Base-by-base conservation (phyloP, 108 stramenopile genomes). In the Pseudonitzschia multiseries region DNA sequence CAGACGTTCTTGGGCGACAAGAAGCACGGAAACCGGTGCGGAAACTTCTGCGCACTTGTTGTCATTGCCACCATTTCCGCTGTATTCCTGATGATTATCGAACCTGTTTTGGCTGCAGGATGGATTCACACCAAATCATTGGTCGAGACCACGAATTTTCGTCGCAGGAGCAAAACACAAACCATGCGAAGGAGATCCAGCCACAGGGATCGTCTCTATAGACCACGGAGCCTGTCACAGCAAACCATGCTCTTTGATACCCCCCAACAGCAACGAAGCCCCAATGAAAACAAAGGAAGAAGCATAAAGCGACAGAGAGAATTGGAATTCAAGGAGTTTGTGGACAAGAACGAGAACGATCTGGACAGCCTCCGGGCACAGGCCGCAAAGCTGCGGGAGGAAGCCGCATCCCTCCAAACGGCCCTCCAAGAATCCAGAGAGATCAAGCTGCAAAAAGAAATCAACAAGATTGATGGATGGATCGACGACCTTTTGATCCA, bases 401-500 rank as follows among this genome's bases (percentile, higher is more conserved):
- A 81, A 53, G 75, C 75, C 22, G 57, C 44, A 27, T 33, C 51
- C 8, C 31, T 74, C 14, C 46, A 54, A 24, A 41, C 32, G 17
- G 40, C 32, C 24, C 26, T 81, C 15, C 44, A 80, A 20, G 24
- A 59, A 50, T 73, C 79, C 62, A 77, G 83, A 70, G 83, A 74
- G 43, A 80, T 80, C 21, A 76, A 74, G 40, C 33, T 84, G 13
- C 80, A 71, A 2, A 78, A 67, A 59, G 67, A 83, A 72, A 59
- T 13, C 8, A 83, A 68, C 22, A 83, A 84, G 53, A 71, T 89
- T n/a, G 91, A 92, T 54, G 31, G 75, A 17, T 82, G 87, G 79
- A 92, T 92, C 43, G 81, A 92, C 48, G 51, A 76, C 40, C 65
- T 88, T 63, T 54, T 89, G 50, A 78, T 83, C 36, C 60, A 60